A percentile compares a stretch with the other conserved stretches of the same genome.
These are phyloP conservation scores for Phytophthora ohioensis DNA, from an alignment of 352 stramenopile species.

Conservation along the genomic window DNA sequence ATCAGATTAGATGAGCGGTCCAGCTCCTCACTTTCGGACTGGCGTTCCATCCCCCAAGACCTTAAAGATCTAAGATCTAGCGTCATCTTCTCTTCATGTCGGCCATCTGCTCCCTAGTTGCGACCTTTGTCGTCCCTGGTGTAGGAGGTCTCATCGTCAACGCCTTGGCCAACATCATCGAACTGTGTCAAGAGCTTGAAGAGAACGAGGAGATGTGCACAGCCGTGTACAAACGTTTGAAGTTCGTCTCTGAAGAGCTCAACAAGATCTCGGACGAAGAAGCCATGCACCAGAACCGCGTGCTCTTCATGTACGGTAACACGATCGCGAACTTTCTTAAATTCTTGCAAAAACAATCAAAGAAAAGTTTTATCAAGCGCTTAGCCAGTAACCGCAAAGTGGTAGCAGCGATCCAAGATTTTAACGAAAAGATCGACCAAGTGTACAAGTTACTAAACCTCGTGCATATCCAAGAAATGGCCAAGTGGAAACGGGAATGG, in stretches of 20 bases:
- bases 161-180: slow-evolving; percentile 26
- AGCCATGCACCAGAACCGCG: slow-evolving; percentile 31
- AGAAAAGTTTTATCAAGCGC: slow-evolving; percentile 35
- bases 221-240: slow-evolving; percentile 26
- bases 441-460: slow-evolving; percentile 34
- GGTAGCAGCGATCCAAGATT: slow-evolving; percentile 32
- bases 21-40: not conserved
- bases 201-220: slow-evolving; percentile 42
- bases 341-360: slow-evolving; percentile 36
- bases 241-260: slow-evolving; percentile 35
- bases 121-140: slow-evolving; percentile 29
- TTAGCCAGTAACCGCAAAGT: slow-evolving; percentile 37
- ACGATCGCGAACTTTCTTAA: slow-evolving; percentile 31
- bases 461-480: slow-evolving; percentile 35
- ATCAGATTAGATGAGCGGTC: not conserved
- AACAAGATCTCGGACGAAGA: slow-evolving; percentile 32
- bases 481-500: slow-evolving; percentile 39
- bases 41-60: not conserved
- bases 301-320: slow-evolving; percentile 32
- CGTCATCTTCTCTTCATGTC: slow-evolving; percentile 14
- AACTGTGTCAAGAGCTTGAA: slow-evolving; percentile 40
- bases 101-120: slow-evolving; percentile 34
- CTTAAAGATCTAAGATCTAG: too few relatives aligned
- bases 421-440: slow-evolving; percentile 40
- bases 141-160: slow-evolving; percentile 35